These are phyloP conservation scores for Teunomyces kruisii DNA, from an alignment of 805 yeast genomes.

Conservation along the genomic window DNA sequence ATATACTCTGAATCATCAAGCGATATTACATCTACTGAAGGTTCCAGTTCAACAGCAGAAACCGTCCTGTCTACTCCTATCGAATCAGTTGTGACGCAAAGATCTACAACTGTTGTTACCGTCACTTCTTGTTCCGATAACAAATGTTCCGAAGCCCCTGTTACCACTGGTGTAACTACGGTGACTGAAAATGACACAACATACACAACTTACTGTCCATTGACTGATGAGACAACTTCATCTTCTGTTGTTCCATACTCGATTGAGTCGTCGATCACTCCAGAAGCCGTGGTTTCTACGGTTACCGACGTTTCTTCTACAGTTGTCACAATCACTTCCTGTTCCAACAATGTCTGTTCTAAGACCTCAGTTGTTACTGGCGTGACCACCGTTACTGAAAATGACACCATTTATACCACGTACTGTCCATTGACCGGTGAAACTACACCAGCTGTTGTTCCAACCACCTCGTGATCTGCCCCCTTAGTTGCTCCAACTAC, in stretches of 20 bases:
- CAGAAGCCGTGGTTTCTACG: constrained; percentile 9
- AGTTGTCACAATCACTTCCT: not conserved
- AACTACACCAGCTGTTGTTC: constrained; percentile 1
- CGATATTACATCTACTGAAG: too few relatives aligned
- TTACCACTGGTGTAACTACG: constrained; percentile 37
- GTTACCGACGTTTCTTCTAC: constrained; percentile 17
- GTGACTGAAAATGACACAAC: constrained; percentile 29
- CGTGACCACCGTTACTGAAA: constrained; percentile 33
- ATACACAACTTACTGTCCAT: constrained; percentile 37
- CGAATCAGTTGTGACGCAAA: not conserved
- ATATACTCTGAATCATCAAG: too few relatives aligned
- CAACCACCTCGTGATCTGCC: not conserved
- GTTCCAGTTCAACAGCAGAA: too few relatives aligned
- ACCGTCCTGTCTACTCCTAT: too few relatives aligned
- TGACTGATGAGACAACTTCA: constrained; percentile 9
- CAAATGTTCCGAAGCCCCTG: constrained; percentile 21
- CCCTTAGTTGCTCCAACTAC: not conserved
- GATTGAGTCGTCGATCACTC: not conserved
- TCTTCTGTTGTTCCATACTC: not conserved
- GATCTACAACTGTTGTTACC: constrained; percentile 28
- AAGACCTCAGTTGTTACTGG: constrained; percentile 28
- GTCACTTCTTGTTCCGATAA: constrained; percentile 35
- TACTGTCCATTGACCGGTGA: constrained; percentile 4
- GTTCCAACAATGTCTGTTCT: constrained; percentile 26
- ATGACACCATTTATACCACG: constrained; percentile 11